Conservation (phyloP, 202 grass and related monocot genomes). For the Saccharum hybrid region DNA sequence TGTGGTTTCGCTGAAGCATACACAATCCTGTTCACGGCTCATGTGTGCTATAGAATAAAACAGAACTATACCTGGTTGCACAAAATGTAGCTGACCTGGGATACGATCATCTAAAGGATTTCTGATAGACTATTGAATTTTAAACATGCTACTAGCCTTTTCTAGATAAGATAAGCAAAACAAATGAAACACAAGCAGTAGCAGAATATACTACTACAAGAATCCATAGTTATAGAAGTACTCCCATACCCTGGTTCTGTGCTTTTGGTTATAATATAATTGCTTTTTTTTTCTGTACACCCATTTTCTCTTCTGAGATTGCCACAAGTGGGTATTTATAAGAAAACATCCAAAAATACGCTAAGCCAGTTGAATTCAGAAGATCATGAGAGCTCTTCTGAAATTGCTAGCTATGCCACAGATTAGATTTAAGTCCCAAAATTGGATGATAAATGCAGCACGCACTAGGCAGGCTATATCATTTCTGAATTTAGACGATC, state of each 20-base stretch:
- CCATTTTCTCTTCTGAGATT: not conserved
- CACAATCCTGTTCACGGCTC: not conserved
- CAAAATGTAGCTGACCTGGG: not conserved
- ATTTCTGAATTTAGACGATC: not conserved
- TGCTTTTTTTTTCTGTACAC: not conserved
- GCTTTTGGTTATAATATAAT: not conserved
- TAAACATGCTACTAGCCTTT: not conserved
- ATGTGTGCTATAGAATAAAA: not conserved
- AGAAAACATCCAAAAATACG: not conserved
- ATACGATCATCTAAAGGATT: not conserved
- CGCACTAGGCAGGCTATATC: conserved; percentile 3
- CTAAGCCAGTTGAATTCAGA: conserved; percentile 6
- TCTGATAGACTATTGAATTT: not conserved
- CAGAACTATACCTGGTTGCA: not conserved
- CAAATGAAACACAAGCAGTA: not conserved
- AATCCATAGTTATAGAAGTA: not conserved
- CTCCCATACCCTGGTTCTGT: not conserved
- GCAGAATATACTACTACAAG: not conserved
- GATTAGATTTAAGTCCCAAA: not conserved
- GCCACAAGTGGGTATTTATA: not conserved
- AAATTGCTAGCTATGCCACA: not conserved
- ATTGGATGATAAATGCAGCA: not conserved
- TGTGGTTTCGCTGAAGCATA: not conserved
- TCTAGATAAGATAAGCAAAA: not conserved
- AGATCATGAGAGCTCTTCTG: not conserved